Conservation (phyloP, 352 stramenopile species). For the Pythium phragmiticola region DNA sequence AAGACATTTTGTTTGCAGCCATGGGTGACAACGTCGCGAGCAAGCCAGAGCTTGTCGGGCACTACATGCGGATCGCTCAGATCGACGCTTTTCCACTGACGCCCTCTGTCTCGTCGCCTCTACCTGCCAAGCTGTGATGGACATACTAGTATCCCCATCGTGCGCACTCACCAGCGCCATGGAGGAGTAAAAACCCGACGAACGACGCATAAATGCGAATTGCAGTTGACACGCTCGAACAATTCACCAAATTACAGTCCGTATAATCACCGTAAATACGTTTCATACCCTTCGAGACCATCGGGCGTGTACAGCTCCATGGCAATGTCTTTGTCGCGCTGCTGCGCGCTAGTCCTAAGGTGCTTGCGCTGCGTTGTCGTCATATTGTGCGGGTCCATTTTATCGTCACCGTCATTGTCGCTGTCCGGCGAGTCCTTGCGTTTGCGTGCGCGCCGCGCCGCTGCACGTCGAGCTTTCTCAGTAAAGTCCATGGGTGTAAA, state of each 20-base stretch:
- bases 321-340: conserved; percentile 40
- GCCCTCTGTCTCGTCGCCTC: not conserved
- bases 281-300: conserved; percentile 53
- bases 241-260: conserved; percentile 17
- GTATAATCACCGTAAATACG: conserved; percentile 29
- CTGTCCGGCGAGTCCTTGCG: conserved; percentile 34
- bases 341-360: conserved; percentile 39
- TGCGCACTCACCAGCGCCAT: not conserved
- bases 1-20: conserved; percentile 63
- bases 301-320: conserved; percentile 46
- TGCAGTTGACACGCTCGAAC: not conserved
- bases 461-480: conserved; percentile 36
- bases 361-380: conserved; percentile 35
- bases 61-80: conserved; percentile 41
- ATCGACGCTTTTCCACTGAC: not conserved
- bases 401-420: not conserved
- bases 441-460: conserved; percentile 46
- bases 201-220: conserved; percentile 18
- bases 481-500: conserved; percentile 36
- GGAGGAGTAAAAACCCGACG: no score
- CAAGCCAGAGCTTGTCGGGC: conserved; percentile 37
- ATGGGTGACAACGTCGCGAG: conserved; percentile 63
- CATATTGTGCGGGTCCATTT: conserved; percentile 23
- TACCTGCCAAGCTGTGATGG: conserved; percentile 12
- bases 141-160: not conserved